Percentiles rank a stretch among this genome's conserved stretches.
Conservation (phyloP, 441 rosid genomes). For the Rhodomyrtus psidioides region DNA sequence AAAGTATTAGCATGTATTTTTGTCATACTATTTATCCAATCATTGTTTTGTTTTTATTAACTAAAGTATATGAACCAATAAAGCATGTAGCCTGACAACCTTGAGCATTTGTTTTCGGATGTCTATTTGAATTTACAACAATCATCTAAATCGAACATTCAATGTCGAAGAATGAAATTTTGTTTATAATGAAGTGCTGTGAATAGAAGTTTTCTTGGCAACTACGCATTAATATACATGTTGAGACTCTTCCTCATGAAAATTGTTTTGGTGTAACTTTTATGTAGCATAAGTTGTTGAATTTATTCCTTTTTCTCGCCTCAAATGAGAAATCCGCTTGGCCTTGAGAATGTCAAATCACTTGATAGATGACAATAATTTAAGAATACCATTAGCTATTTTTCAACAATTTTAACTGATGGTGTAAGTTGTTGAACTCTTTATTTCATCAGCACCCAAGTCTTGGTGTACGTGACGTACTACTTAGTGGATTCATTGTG, state of each 20-base stretch:
- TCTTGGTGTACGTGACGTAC: background rate
- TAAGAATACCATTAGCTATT: background rate
- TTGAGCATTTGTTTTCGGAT: background rate
- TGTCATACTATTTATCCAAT: no score
- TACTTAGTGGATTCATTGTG: no score
- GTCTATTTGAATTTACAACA: background rate
- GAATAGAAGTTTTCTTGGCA: background rate
- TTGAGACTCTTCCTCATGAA: background rate
- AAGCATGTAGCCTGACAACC: background rate
- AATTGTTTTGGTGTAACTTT: background rate
- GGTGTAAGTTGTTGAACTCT: background rate
- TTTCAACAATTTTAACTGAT: background rate
- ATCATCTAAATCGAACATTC: background rate
- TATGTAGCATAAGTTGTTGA: background rate
- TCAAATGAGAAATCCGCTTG: no score
- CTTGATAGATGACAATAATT: background rate
- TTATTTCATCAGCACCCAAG: background rate
- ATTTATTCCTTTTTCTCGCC: no score
- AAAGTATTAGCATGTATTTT: no score
- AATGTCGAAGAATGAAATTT: background rate
- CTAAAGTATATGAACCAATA: no score
- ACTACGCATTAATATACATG: background rate
- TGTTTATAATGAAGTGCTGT: background rate
- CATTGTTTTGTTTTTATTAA: no score
- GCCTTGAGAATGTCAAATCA: background rate